phyloP scores from a whole-genome alignment of 2,329 filamentous ascomycete genomes.

The Aspergillus ibericus region DNA sequence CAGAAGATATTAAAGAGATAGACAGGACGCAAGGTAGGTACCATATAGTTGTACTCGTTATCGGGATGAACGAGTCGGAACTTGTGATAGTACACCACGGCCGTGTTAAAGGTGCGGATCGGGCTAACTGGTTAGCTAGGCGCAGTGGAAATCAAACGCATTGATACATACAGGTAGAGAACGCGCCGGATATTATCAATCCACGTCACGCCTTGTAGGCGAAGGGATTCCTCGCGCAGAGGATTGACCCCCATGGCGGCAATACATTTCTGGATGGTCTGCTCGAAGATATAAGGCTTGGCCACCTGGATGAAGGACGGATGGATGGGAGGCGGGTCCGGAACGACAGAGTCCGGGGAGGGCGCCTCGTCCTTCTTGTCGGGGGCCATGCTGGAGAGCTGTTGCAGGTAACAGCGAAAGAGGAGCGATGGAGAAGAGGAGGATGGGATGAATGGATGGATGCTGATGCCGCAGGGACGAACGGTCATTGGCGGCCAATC shows the following conservation, averaged over 20 bases:
- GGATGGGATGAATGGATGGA: neutral
- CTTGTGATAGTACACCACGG: conserved; percentile 89
- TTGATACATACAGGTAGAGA: conserved; percentile 68
- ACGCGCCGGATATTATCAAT: conserved; percentile 81
- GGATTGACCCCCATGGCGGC: conserved; percentile 69
- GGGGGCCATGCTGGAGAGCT: conserved; percentile 19
- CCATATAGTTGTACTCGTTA: conserved; percentile 74
- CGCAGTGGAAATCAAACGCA: neutral
- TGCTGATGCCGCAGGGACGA: neutral
- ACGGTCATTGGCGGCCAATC: neutral
- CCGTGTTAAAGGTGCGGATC: conserved; percentile 87
- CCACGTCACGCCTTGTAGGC: conserved; percentile 82
- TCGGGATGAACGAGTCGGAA: conserved; percentile 86
- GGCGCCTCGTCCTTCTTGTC: conserved; percentile 21
- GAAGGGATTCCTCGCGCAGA: conserved; percentile 74
- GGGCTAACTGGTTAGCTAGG: conserved; percentile 56
- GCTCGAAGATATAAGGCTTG: conserved; percentile 78
- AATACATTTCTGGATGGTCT: conserved; percentile 73
- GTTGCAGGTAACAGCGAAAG: neutral
- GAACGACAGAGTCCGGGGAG: conserved; percentile 15
- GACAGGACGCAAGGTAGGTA: conserved; percentile 25
- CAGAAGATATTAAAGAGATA: neutral
- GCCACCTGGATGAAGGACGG: conserved; percentile 65
- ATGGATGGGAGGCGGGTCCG: conserved; percentile 52
- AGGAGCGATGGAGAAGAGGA: neutral